phyloP scores from a whole-genome alignment of 176 grass and related monocot species.

The Guadua angustifolia region DNA sequence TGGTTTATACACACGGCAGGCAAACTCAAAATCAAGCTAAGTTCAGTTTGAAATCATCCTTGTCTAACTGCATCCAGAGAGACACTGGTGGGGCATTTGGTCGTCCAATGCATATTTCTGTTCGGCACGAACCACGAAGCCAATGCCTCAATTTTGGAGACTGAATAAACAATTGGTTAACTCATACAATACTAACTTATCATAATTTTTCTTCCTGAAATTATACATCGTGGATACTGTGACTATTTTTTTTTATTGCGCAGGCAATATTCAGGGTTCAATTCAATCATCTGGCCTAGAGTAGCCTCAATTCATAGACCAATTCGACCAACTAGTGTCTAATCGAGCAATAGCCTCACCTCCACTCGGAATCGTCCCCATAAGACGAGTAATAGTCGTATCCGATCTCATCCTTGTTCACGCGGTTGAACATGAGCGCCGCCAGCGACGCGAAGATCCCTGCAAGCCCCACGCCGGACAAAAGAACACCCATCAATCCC shows the following conservation, averaged over 20 bases:
- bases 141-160: not conserved
- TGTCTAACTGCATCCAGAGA: not conserved
- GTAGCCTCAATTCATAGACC: not conserved
- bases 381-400: constrained; percentile 88
- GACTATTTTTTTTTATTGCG: not conserved
- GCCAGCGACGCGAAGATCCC: constrained; percentile 71
- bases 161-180: not conserved
- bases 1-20: not conserved
- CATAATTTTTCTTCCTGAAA: not conserved
- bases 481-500: constrained; percentile 20
- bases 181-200: not conserved
- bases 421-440: constrained; percentile 94
- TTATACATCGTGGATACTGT: not conserved
- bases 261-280: not conserved
- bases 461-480: not conserved
- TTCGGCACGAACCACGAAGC: not conserved
- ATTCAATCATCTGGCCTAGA: not conserved
- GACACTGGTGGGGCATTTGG: not conserved
- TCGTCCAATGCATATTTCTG: not conserved
- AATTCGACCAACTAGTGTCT: not conserved
- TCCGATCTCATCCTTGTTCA: constrained; percentile 75
- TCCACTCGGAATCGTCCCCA: constrained; percentile 75
- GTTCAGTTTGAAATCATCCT: not conserved
- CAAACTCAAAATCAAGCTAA: not conserved
- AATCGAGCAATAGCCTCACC: constrained; percentile 44